Conservation (phyloP, 805 yeast species). For the Sporopachydermia quercuum region DNA sequence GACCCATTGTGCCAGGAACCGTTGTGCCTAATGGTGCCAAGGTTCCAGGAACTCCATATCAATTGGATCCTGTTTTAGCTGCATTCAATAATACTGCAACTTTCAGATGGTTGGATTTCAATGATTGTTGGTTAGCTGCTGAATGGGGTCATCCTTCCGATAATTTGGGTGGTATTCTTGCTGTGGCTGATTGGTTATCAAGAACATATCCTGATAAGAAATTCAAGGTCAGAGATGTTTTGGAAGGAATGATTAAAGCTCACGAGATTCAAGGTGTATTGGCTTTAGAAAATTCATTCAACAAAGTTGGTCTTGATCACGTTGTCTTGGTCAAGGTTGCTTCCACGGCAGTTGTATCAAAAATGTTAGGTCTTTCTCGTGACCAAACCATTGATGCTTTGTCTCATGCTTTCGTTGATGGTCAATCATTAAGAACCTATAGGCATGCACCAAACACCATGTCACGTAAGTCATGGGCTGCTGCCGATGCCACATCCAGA, state of each 20-base stretch:
- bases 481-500: conserved; percentile 46
- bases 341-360: conserved; percentile 43
- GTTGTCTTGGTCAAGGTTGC: conserved; percentile 45
- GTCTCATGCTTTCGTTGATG: conserved; percentile 49
- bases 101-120: conserved; percentile 47
- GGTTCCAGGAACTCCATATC: conserved; percentile 35
- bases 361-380: conserved; percentile 33
- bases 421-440: conserved; percentile 42
- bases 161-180: conserved; percentile 42
- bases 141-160: conserved; percentile 60
- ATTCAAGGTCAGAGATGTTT: conserved; percentile 33
- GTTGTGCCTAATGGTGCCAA: conserved; percentile 39
- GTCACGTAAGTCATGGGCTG: conserved; percentile 54
- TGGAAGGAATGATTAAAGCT: conserved; percentile 46
- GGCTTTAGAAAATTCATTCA: conserved; percentile 46
- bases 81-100: conserved; percentile 43
- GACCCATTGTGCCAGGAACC: conserved; percentile 45
- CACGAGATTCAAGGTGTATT: conserved; percentile 48
- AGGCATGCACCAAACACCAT: conserved; percentile 53
- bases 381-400: conserved; percentile 40
- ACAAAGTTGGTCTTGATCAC: conserved; percentile 45
- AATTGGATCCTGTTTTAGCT: conserved; percentile 40
- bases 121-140: conserved; percentile 56
- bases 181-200: conserved; percentile 41
- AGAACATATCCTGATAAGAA: conserved; percentile 26